Conservation (phyloP, 768 basidiomycete genomes). For the Exidia glandulosa region DNA sequence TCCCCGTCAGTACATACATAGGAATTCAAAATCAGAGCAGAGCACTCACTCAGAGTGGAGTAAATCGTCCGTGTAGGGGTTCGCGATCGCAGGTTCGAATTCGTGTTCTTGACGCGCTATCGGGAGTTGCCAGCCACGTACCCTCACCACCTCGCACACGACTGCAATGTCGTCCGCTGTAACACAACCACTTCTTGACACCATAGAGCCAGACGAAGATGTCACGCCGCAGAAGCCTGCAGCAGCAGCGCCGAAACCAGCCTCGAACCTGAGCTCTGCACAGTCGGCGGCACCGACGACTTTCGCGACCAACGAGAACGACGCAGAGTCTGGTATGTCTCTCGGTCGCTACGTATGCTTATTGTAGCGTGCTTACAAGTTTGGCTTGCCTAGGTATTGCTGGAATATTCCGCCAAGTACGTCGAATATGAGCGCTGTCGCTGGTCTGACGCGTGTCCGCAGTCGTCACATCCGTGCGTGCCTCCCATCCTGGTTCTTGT, state of each 20-base stretch:
- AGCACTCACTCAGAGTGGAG: not conserved
- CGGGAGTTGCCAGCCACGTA: not conserved
- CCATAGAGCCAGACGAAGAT: constrained; percentile 81
- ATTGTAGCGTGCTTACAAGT: not conserved
- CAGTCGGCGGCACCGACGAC: constrained; percentile 25
- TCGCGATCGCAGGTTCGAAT: not conserved
- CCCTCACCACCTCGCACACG: not conserved
- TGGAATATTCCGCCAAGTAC: constrained; percentile 69
- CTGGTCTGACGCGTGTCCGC: constrained; percentile 1
- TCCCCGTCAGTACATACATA: not conserved
- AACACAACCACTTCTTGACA: constrained; percentile 50
- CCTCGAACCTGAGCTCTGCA: too few relatives aligned
- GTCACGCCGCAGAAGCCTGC: constrained; percentile 17
- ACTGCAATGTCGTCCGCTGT: constrained; percentile 29
- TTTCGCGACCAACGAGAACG: constrained; percentile 45
- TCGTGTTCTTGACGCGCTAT: not conserved
- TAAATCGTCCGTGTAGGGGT: not conserved
- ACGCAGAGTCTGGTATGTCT: constrained; percentile 66
- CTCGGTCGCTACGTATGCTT: not conserved
- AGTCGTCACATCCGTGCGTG: constrained; percentile 56
- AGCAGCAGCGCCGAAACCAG: constrained; percentile 18
- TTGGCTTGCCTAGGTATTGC: constrained; percentile 42
- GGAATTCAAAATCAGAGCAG: not conserved
- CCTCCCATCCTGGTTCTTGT: constrained; percentile 12
- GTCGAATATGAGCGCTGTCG: not conserved